Evolutionary conservation across 805 yeast genomes (phyloP).

Genomic region (Candida fluviatilis): DNA sequence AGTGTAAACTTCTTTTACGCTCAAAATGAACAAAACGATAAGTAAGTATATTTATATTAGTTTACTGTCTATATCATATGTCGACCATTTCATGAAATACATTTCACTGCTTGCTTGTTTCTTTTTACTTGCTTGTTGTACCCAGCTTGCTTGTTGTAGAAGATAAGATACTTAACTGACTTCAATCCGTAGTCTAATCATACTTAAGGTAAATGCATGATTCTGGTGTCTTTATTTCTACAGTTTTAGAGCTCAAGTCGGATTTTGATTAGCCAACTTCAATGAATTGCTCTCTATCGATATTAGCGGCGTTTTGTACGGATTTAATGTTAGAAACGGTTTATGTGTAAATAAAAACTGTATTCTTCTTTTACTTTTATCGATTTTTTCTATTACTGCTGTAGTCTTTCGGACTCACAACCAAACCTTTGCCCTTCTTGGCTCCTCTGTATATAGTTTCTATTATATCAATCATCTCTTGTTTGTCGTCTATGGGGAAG

Average conservation of each 20-base stretch:
- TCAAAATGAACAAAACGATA: conserved; percentile 40
- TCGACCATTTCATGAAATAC: neutral
- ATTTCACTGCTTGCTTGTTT: no score
- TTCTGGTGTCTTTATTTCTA: no score
- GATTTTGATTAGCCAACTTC: no score
- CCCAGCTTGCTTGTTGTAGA: neutral
- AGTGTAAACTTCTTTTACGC: conserved; percentile 84
- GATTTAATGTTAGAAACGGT: no score
- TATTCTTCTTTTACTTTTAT: neutral
- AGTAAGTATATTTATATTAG: neutral
- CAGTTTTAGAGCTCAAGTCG: no score
- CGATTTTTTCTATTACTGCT: conserved; percentile 24
- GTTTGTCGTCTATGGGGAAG: conserved; percentile 68
- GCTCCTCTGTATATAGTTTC: conserved; percentile 93
- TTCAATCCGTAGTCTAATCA: no score
- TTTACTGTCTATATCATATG: conserved; percentile 3
- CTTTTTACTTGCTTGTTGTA: neutral
- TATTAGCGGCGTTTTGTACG: no score
- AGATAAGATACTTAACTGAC: neutral
- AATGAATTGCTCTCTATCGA: no score
- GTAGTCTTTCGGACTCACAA: conserved; percentile 75
- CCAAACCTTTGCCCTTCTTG: conserved; percentile 86
- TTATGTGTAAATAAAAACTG: no score
- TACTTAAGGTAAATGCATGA: no score
- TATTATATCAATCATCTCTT: conserved; percentile 85